Percentiles rank a stretch among this genome's conserved stretches.
Evolutionary conservation across 2,329 filamentous ascomycete genomes (phyloP).

Genomic region (Beauveria bassiana): DNA sequence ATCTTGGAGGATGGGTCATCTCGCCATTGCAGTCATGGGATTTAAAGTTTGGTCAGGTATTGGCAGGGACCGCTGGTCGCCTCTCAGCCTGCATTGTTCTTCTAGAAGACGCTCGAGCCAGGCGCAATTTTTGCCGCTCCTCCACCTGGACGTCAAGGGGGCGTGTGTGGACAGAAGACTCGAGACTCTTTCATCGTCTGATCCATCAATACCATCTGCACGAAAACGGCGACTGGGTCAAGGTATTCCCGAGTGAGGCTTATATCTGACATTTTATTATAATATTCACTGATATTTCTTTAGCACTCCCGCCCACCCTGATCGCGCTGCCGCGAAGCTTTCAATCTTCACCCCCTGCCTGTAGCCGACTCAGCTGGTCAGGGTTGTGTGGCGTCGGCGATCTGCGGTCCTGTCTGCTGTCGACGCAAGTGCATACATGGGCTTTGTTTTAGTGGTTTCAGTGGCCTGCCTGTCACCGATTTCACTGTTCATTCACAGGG

Average conservation of each 20-base stretch:
- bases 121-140: not conserved
- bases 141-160: not conserved
- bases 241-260: not conserved
- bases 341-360: not conserved
- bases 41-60: not conserved
- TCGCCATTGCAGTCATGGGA: not conserved
- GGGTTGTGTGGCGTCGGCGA: slow-evolving; percentile 11
- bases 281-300: not conserved
- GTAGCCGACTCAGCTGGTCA: slow-evolving; percentile 11
- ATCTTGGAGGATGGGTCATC: not conserved
- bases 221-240: not conserved
- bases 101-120: slow-evolving; percentile 11
- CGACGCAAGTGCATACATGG: not conserved
- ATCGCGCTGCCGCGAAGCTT: not conserved
- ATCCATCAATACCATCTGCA: not conserved
- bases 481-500: not conserved
- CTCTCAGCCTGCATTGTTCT: slow-evolving; percentile 4
- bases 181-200: not conserved
- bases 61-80: not conserved
- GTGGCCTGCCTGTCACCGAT: not conserved
- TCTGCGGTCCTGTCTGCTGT: slow-evolving; percentile 4
- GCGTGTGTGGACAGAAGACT: not conserved
- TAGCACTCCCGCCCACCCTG: not conserved
- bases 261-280: not conserved
- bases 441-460: slow-evolving; percentile 4